Evolutionary conservation across 164 flowering plant species (phyloP).

Genomic region (Berberis thunbergii): DNA sequence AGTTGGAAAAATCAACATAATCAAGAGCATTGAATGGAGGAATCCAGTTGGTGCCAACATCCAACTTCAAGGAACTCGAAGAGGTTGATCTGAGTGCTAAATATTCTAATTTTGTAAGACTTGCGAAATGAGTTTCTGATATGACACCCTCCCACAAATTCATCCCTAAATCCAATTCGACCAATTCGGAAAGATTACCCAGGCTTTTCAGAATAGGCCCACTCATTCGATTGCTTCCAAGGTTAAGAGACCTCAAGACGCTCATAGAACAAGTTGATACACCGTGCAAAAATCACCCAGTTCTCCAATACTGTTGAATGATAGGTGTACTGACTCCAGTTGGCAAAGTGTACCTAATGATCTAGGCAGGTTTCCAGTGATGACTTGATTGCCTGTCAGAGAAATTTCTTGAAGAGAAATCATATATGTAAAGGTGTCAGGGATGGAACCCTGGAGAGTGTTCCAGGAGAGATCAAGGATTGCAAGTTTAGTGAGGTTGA

Average conservation of each 20-base stretch:
- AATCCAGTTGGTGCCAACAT: slow-evolving; percentile 5
- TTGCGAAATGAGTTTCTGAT: slow-evolving; percentile 6
- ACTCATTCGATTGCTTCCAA: not conserved
- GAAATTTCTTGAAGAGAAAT: not conserved
- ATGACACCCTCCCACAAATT: slow-evolving; percentile 4
- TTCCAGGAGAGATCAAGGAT: no score
- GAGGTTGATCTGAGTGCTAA: not conserved
- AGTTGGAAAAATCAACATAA: not conserved
- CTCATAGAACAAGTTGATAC: not conserved
- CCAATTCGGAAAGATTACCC: not conserved
- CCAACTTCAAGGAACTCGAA: not conserved
- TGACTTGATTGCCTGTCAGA: not conserved
- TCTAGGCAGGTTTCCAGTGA: not conserved
- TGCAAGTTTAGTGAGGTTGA: no score
- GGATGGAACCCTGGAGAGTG: no score
- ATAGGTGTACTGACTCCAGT: not conserved
- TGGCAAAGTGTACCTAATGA: slow-evolving; percentile 5
- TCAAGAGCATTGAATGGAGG: slow-evolving; percentile 2
- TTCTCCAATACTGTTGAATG: not conserved
- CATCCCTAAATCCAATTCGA: not conserved
- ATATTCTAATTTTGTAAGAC: not conserved
- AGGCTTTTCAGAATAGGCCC: slow-evolving; percentile 1
- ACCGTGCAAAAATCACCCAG: not conserved
- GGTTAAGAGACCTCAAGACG: not conserved
- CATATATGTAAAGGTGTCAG: not conserved